These are phyloP conservation scores for Panellus pusillus DNA, from an alignment of 768 basidiomycete species.

Conservation along the genomic window DNA sequence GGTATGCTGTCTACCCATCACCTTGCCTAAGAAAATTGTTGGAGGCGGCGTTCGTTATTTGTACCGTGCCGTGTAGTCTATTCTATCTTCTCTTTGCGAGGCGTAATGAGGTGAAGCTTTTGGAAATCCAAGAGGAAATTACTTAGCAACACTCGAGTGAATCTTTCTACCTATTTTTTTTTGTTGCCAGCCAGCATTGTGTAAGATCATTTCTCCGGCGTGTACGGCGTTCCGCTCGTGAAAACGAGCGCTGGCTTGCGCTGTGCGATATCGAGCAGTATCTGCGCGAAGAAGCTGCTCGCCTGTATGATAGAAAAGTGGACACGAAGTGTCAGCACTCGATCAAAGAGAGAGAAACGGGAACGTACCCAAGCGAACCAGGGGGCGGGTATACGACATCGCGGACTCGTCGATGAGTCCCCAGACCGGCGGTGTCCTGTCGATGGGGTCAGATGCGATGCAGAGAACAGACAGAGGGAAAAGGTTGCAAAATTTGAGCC, in stretches of 20 bases:
- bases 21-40: too few relatives aligned
- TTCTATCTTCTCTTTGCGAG: too few relatives aligned
- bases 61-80: too few relatives aligned
- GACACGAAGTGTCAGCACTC: too few relatives aligned
- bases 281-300: constrained; percentile 50
- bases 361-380: constrained; percentile 66
- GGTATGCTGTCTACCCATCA: too few relatives aligned
- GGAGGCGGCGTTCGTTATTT: too few relatives aligned
- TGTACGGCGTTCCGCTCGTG: constrained; percentile 35
- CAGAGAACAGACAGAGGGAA: too few relatives aligned
- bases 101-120: too few relatives aligned
- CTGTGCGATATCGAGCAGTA: constrained; percentile 52
- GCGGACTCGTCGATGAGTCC: constrained; percentile 68
- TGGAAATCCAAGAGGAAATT: too few relatives aligned
- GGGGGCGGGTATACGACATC: constrained; percentile 59
- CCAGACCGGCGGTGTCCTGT: constrained; percentile 70
- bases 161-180: too few relatives aligned
- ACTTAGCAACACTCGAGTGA: too few relatives aligned
- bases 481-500: background rate
- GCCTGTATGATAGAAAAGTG: constrained; percentile 32
- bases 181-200: too few relatives aligned
- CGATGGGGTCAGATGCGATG: background rate
- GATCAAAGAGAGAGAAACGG: background rate
- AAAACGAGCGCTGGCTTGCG: constrained; percentile 52
- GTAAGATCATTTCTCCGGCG: constrained; percentile 28